These are phyloP conservation scores for Saccharomycopsis sp. DNA, from an alignment of 805 yeast genomes.

Conservation along the genomic window DNA sequence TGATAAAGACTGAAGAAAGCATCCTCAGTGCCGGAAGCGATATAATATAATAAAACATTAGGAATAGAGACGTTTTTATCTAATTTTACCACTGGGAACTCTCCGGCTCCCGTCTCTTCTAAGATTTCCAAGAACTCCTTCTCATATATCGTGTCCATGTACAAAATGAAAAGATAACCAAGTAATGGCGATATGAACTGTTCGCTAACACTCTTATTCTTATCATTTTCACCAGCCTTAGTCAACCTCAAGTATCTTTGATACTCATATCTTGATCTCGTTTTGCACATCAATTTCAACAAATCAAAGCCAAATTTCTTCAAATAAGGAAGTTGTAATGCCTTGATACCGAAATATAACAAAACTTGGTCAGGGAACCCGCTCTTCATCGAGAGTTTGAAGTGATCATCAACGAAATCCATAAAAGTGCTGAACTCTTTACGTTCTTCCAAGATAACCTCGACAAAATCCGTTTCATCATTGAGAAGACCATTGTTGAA, in stretches of 20 bases:
- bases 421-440: not conserved
- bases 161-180: not conserved
- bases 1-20: conserved; percentile 14
- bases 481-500: conserved; percentile 4
- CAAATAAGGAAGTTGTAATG: conserved; percentile 52
- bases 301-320: conserved; percentile 42
- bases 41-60: conserved; percentile 11
- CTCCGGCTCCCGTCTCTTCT: not conserved
- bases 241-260: not conserved
- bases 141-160: not conserved
- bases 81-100: not conserved
- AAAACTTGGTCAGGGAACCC: conserved; percentile 37
- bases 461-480: not conserved
- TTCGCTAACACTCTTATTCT: not conserved
- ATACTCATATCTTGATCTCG: conserved; percentile 26
- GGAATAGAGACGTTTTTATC: conserved; percentile 4
- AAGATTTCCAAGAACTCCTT: not conserved
- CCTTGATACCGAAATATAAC: conserved; percentile 44
- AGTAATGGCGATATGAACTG: not conserved
- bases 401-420: conserved; percentile 3
- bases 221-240: too few relatives aligned
- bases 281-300: conserved; percentile 37
- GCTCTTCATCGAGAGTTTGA: not conserved
- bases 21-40: conserved; percentile 8
- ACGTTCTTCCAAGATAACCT: not conserved